These are phyloP conservation scores for Uronychia binucleata DNA, from an alignment of 73 alveolate genomes.

Conservation along the genomic window DNA sequence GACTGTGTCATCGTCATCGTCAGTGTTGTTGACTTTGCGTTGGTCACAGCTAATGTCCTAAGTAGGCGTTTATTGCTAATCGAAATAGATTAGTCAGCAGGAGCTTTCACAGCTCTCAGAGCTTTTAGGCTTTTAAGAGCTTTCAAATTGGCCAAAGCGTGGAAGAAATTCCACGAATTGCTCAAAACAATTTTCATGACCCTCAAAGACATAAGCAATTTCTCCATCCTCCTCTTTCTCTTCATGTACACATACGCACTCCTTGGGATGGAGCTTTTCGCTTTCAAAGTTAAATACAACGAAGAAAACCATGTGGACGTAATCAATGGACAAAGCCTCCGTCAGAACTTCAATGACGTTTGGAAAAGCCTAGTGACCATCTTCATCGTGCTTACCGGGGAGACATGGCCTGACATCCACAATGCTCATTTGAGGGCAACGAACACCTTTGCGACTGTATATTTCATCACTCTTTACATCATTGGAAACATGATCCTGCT, in stretches of 20 bases:
- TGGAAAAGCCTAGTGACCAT: conserved; percentile 8
- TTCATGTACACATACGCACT: conserved; percentile 11
- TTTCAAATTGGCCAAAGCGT: conserved; percentile 23
- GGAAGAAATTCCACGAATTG: conserved; percentile 38
- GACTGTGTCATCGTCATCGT: conserved; percentile 33
- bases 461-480: conserved; percentile 35
- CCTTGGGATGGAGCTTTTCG: conserved; percentile 44
- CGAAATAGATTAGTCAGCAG: background rate
- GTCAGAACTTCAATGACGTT: conserved; percentile 12
- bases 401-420: conserved; percentile 19
- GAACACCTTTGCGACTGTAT: conserved; percentile 28
- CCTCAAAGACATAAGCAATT: conserved; percentile 27
- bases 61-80: background rate
- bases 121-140: conserved; percentile 23
- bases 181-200: conserved; percentile 19
- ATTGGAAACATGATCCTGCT: conserved; percentile 43
- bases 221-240: conserved; percentile 10
- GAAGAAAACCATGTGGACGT: background rate
- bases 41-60: background rate
- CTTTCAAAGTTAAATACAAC: conserved; percentile 33
- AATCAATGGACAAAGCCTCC: conserved; percentile 14
- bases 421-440: conserved; percentile 22
- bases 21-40: too few species aligned
- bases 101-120: conserved; percentile 40
- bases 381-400: conserved; percentile 25